Evolutionary conservation across 768 basidiomycete species (phyloP).

Genomic region (Tulasnella sp.): DNA sequence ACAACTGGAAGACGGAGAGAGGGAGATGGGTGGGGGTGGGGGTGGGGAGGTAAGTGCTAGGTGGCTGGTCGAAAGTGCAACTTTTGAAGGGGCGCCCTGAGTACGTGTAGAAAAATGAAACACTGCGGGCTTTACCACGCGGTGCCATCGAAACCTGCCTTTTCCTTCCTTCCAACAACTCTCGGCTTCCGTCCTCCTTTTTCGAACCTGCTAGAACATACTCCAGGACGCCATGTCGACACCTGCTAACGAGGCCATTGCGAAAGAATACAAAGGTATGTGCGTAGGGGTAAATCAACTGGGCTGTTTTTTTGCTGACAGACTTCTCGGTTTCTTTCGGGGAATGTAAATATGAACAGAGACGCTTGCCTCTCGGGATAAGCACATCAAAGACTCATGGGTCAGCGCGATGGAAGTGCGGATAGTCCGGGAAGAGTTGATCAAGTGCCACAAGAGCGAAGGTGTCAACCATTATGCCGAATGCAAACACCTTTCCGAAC

Average conservation of each 20-base stretch:
- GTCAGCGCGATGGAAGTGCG: slow-evolving; percentile 87
- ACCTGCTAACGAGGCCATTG: background rate
- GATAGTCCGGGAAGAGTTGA: slow-evolving; percentile 76
- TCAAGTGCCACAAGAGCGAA: slow-evolving; percentile 80
- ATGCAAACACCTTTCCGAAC: slow-evolving; percentile 76
- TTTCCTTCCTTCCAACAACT: background rate
- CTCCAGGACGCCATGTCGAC: background rate
- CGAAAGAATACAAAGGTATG: background rate
- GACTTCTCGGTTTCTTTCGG: background rate
- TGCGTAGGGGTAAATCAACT: background rate
- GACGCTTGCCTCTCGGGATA: slow-evolving; percentile 39
- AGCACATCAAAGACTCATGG: slow-evolving; percentile 83
- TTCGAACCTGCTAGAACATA: background rate
- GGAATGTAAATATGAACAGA: slow-evolving; percentile 8
- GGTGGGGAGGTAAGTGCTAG: too few species aligned
- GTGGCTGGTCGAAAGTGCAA: background rate
- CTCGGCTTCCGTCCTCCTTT: background rate
- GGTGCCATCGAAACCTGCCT: background rate
- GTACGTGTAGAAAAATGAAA: background rate
- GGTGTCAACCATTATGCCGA: slow-evolving; percentile 87
- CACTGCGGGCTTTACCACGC: background rate
- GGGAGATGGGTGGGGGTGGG: background rate
- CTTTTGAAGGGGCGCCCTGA: background rate
- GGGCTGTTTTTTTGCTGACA: background rate
- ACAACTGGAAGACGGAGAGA: background rate